Base-by-base conservation (phyloP, 352 stramenopile species). In the Phytopythium litorale region DNA sequence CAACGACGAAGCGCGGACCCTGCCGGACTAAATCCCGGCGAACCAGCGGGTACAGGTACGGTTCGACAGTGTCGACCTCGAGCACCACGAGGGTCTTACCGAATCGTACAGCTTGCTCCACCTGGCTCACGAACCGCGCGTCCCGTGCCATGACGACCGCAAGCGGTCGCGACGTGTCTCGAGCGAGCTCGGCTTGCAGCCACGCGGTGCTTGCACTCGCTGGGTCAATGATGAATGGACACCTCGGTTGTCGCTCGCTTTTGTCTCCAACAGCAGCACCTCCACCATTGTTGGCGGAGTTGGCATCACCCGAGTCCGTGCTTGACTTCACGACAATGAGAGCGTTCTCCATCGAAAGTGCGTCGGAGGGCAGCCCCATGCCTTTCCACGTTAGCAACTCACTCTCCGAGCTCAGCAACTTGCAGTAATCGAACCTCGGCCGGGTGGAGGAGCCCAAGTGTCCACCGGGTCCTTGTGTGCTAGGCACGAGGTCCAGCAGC, bases 191-290 rank as follows among this genome's bases (percentile, higher is more conserved):
- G 7, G 82, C 79, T 73, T 97, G 87, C 8, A 99, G 62, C 96
- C 96, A 99, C 4, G 67, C 66, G 0, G 84, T 94, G 19, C 87
- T 86, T 0, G 94, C 92, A 43, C 79, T 96, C 0, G 92, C 92
- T 0, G 96, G 96, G 54, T 99, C 96, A 51, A 98, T 94, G 62
- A 99, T 97, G 58, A 98, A 98, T 2, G 95, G 92, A 50, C 96
- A 96, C 7, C 35, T 28, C 35, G 53, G 53, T 11, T 58, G 53
- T 2, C 53, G 35, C 7, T 58, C 53, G 28, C 21, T 35, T 4
- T 58, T 46, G 21, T 58, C 38, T 6, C 13, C 53, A 25, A 33
- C 11, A 23, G n/a, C 15, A 7, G 33, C 35, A 19, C 33, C 35
- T 7, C 33, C 32, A n/a, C 35, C 9, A 12, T 46, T 58, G 53